These are phyloP conservation scores for Selaginella moellendorffii DNA, from an alignment of 75 land plant species.

Conservation along the genomic window DNA sequence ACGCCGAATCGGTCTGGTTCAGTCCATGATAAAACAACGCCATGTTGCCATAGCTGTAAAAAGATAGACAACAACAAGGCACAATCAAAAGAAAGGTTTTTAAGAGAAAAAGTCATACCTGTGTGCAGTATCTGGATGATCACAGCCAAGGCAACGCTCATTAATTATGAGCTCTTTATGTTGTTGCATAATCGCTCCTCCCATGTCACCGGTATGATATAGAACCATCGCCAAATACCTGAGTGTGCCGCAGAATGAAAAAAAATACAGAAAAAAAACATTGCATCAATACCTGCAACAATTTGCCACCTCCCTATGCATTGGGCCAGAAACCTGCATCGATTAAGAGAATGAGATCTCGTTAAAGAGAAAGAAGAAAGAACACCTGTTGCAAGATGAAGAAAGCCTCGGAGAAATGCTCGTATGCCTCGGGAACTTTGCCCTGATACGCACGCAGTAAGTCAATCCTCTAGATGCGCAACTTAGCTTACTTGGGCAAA, in stretches of 20 bases:
- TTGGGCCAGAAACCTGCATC: slow-evolving; percentile 92
- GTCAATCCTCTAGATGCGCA: background rate
- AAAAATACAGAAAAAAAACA: background rate
- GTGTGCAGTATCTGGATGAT: slow-evolving; percentile 99
- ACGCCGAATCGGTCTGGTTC: slow-evolving; percentile 88
- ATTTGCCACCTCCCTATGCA: slow-evolving; percentile 98
- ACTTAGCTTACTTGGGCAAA: slow-evolving; percentile 56
- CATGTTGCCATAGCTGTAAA: slow-evolving; percentile 99
- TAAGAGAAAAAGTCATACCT: slow-evolving; percentile 31
- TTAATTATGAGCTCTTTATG: slow-evolving; percentile 97
- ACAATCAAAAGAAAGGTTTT: background rate
- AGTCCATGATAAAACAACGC: slow-evolving; percentile 96
- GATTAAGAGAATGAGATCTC: background rate
- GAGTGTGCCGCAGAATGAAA: slow-evolving; percentile 1
- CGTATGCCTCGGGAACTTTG: slow-evolving; percentile 83
- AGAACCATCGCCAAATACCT: slow-evolving; percentile 99
- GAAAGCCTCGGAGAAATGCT: slow-evolving; percentile 81
- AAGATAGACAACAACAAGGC: slow-evolving; percentile 6
- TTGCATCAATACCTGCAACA: slow-evolving; percentile 54
- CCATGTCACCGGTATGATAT: slow-evolving; percentile 98
- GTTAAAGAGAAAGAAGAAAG: background rate
- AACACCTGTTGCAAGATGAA: slow-evolving; percentile 79
- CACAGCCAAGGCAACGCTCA: slow-evolving; percentile 91
- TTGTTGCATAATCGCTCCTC: slow-evolving; percentile 95
- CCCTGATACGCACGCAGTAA: slow-evolving; percentile 40